These are phyloP conservation scores for Castanospermum australe DNA, from an alignment of 306 rosid species.

Conservation along the genomic window DNA sequence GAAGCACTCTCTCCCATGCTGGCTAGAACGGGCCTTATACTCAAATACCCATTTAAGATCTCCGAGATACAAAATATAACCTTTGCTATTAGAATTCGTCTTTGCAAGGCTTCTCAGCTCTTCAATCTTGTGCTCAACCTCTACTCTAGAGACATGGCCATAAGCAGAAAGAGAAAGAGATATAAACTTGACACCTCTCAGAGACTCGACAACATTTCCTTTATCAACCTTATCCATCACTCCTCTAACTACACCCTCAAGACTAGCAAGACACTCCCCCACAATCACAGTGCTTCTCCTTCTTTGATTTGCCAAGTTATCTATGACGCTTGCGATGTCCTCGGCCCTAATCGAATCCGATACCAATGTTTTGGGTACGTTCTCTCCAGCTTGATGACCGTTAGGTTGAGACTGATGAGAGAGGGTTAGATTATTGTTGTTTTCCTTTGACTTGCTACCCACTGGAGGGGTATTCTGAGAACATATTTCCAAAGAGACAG, in stretches of 20 bases:
- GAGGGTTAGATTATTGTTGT: conserved; percentile 16
- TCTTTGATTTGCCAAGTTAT: conserved; percentile 45
- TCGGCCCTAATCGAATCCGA: conserved; percentile 52
- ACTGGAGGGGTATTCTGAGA: conserved; percentile 48
- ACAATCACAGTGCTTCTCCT: conserved; percentile 72
- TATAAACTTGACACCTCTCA: conserved; percentile 62
- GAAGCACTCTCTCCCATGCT: conserved; percentile 50
- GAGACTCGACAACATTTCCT: conserved; percentile 57
- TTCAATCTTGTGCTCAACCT: conserved; percentile 70
- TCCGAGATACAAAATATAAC: conserved; percentile 76
- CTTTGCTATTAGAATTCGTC: conserved; percentile 43
- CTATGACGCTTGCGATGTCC: conserved; percentile 63
- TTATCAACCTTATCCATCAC: conserved; percentile 73
- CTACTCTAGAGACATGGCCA: conserved; percentile 50
- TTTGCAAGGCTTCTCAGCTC: conserved; percentile 53
- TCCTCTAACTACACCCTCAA: conserved; percentile 65
- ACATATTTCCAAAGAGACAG: conserved; percentile 71
- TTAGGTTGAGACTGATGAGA: conserved; percentile 16
- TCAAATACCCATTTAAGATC: conserved; percentile 81
- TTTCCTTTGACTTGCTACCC: conserved; percentile 52
- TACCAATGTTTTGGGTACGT: conserved; percentile 21
- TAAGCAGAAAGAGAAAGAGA: conserved; percentile 54
- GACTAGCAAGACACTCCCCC: conserved; percentile 65
- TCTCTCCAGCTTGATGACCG: conserved; percentile 6
- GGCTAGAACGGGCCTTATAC: conserved; percentile 32